phyloP scores from a whole-genome alignment of 345 rosid species.

The Eucalyptus decipiens region DNA sequence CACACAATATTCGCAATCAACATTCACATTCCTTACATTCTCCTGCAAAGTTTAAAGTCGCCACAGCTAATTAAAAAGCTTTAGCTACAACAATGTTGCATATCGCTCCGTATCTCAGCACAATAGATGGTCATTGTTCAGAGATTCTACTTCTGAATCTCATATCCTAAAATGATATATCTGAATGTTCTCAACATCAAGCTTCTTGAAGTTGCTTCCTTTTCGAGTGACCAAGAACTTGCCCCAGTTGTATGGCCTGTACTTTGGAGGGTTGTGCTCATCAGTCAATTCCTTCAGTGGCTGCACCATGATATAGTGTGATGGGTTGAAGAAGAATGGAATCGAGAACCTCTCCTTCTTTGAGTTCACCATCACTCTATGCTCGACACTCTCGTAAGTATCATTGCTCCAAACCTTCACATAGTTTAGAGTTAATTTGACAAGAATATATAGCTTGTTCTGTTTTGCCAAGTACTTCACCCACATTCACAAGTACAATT shows the following conservation, averaged over 20 bases:
- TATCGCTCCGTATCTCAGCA: background rate
- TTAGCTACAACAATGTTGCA: background rate
- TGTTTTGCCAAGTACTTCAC: background rate
- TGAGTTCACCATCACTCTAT: slow-evolving; percentile 58
- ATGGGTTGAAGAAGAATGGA: slow-evolving; percentile 58
- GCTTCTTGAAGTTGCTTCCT: slow-evolving; percentile 56
- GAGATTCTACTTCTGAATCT: background rate
- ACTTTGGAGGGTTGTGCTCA: slow-evolving; percentile 16
- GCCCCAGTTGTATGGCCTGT: slow-evolving; percentile 61
- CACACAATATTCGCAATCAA: background rate
- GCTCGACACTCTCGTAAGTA: slow-evolving; percentile 63
- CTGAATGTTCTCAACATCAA: background rate
- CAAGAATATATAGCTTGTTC: background rate
- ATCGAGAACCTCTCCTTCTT: slow-evolving; percentile 49
- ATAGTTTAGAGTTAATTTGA: background rate
- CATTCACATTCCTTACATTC: background rate
- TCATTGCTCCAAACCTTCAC: slow-evolving; percentile 74
- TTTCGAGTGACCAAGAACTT: slow-evolving; percentile 43
- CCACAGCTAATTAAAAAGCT: background rate
- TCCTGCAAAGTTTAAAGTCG: background rate
- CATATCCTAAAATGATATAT: slow-evolving; percentile 29
- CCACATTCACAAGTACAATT: background rate
- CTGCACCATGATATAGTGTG: slow-evolving; percentile 35
- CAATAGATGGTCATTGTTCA: background rate
- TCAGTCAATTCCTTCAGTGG: slow-evolving; percentile 45